A percentile compares a stretch with the other conserved stretches of the same genome.
Conservation (phyloP, 495 filamentous ascomycete species). For the Hypoxylon subgilvum region DNA sequence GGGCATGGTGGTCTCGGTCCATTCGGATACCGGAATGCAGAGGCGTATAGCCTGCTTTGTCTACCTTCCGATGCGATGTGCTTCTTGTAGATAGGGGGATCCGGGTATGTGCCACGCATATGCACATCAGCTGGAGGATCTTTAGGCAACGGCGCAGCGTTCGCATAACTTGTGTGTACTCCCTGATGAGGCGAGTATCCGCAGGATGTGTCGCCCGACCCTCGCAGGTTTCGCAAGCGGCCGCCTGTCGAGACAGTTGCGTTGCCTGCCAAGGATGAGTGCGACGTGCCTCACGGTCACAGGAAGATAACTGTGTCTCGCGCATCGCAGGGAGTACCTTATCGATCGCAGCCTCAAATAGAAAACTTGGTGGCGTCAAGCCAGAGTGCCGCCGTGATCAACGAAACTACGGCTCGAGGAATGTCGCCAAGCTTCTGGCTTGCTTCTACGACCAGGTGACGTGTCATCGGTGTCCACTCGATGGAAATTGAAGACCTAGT, state of each 20-base stretch:
- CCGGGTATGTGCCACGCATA: conserved; percentile 23
- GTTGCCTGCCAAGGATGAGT: conserved; percentile 31
- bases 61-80: conserved; percentile 26
- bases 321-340: conserved; percentile 10
- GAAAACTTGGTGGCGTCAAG: conserved; percentile 1
- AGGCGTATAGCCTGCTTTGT: conserved; percentile 9
- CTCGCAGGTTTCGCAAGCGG: conserved; percentile 12
- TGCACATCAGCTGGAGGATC: conserved; percentile 34
- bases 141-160: conserved; percentile 24
- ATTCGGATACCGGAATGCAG: conserved; percentile 23
- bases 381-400: background rate
- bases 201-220: conserved; percentile 10
- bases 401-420: conserved; percentile 13
- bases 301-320: conserved; percentile 27
- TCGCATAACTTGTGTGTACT: conserved; percentile 14
- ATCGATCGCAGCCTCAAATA: background rate
- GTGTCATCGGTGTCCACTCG: conserved; percentile 28
- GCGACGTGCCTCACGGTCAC: conserved; percentile 26
- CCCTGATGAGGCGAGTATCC: conserved; percentile 13
- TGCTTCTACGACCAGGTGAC: conserved; percentile 20
- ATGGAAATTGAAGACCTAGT: conserved; percentile 4
- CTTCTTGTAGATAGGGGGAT: conserved; percentile 20
- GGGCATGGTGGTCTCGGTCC: conserved; percentile 18
- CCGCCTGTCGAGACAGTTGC: conserved; percentile 21
- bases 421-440: conserved; percentile 29